Evolutionary conservation across 75 land plant species (phyloP), one percentile per base, ranked within the genome.

Genomic region (Sequoia sempervirens): DNA sequence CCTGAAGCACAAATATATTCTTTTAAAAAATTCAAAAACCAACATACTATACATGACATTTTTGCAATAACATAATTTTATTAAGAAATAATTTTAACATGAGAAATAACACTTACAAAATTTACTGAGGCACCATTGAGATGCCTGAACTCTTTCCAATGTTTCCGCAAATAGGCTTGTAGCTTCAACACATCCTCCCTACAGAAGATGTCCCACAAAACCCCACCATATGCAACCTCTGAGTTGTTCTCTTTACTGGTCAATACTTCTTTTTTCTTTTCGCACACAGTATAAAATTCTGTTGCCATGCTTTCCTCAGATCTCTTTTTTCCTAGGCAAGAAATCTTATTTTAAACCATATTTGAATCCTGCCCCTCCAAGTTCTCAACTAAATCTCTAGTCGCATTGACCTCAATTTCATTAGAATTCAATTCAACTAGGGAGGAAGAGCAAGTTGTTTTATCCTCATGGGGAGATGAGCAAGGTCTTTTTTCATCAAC

Each of bases 161-260:
- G 94, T 11, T 84, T 72, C 23, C 56, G 87, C 17, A 94, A 82
- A 82, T 94, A 94, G 3, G 80, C 90, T 75, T 89, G 58, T 54
- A 94, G 82, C 76, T 94, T 88, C 3, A 88, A 91, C 23, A 89
- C 90, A 85, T 94, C 95, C 82, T 94, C 81, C 43, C 94, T 90
- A 13, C 94, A 85, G 82, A 87, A 94, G 17, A 92, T 94, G 79
- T 94, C 95, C 95, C 95, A 94, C 43, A 94, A 56, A 58, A 94
- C 96, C 79, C 94, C 91, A 80, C 89, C 90, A 79, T 85, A 54
- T 23, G 6, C 18, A 40, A 38, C 7, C 11, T 78, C 80, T 84
- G 86, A 75, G 11, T 43, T 76, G n/a, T 32, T 83, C 30, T 78
- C 80, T 43, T 11, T n/a, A n/a, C 30, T 45, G 8, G 30, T 4